Percentiles rank a stretch among this genome's conserved stretches.
These are phyloP conservation scores for Hyparrhenia diplandra DNA, from an alignment of 176 grass and related monocot genomes.

Conservation along the genomic window DNA sequence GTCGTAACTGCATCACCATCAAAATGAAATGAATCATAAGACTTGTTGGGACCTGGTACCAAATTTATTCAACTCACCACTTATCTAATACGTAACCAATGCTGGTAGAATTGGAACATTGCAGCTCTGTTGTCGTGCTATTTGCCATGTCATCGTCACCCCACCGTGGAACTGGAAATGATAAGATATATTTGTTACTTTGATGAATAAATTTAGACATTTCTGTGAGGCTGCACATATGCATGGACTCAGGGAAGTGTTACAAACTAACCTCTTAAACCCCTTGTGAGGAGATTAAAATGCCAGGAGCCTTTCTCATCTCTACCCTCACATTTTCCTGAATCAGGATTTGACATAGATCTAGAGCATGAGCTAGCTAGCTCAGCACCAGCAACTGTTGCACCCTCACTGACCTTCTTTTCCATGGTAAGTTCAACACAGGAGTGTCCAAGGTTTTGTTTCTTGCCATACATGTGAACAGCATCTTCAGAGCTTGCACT, in stretches of 20 bases:
- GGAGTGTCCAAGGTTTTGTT: constrained; percentile 16
- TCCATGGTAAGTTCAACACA: not conserved
- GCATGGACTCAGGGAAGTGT: not conserved
- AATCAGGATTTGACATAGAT: not conserved
- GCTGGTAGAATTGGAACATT: constrained; percentile 19
- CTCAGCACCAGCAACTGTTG: not conserved
- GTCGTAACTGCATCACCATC: too few species aligned
- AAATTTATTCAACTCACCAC: constrained; percentile 36
- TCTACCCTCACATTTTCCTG: constrained; percentile 2
- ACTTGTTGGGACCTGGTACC: not conserved
- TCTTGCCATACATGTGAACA: constrained; percentile 15
- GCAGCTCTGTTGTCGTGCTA: not conserved
- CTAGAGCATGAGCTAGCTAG: not conserved
- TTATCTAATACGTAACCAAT: constrained; percentile 77
- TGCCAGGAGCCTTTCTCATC: constrained; percentile 21
- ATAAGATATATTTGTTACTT: not conserved
- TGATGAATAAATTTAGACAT: not conserved
- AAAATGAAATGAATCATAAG: not conserved
- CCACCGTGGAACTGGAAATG: constrained; percentile 51
- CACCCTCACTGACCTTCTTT: constrained; percentile 17
- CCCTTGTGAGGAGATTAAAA: constrained; percentile 57
- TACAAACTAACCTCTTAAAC: constrained; percentile 50
- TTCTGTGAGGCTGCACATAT: not conserved
- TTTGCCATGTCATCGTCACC: constrained; percentile 27
- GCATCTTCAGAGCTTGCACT: not conserved